These are phyloP conservation scores for Rubia balearica DNA, from an alignment of 305 asterid species.

Conservation along the genomic window DNA sequence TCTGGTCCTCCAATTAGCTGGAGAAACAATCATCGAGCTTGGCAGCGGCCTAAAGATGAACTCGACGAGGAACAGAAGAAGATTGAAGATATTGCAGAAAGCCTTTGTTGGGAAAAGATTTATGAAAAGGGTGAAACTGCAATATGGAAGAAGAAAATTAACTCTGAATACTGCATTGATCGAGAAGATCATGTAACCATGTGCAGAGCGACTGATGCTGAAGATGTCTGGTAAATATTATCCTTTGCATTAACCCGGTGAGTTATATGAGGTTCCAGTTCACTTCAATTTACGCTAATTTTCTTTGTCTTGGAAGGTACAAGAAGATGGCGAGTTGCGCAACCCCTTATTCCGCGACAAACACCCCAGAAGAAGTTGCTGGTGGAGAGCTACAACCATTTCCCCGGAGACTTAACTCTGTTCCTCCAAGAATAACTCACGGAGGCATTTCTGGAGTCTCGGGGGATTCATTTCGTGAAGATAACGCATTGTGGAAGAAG, in stretches of 20 bases:
- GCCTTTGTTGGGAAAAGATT: constrained; percentile 45
- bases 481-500: constrained; percentile 34
- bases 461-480: constrained; percentile 31
- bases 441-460: constrained; percentile 32
- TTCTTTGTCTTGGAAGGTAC: constrained; percentile 25
- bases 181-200: constrained; percentile 25
- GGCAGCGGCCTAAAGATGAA: constrained; percentile 36
- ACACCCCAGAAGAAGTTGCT: constrained; percentile 31
- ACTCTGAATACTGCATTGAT: constrained; percentile 26
- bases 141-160: constrained; percentile 39
- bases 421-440: constrained; percentile 35
- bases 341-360: constrained; percentile 28
- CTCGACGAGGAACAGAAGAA: constrained; percentile 35
- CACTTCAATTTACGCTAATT: neutral
- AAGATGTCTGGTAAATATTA: constrained; percentile 32
- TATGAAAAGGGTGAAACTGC: constrained; percentile 37
- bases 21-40: constrained; percentile 29
- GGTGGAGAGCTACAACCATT: constrained; percentile 37
- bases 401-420: constrained; percentile 35
- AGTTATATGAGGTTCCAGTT: neutral
- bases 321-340: constrained; percentile 41
- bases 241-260: neutral
- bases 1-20: constrained; percentile 48
- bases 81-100: constrained; percentile 40
- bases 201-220: constrained; percentile 26